Conservation (phyloP, 345 rosid genomes). For the Salix koriyanagi region DNA sequence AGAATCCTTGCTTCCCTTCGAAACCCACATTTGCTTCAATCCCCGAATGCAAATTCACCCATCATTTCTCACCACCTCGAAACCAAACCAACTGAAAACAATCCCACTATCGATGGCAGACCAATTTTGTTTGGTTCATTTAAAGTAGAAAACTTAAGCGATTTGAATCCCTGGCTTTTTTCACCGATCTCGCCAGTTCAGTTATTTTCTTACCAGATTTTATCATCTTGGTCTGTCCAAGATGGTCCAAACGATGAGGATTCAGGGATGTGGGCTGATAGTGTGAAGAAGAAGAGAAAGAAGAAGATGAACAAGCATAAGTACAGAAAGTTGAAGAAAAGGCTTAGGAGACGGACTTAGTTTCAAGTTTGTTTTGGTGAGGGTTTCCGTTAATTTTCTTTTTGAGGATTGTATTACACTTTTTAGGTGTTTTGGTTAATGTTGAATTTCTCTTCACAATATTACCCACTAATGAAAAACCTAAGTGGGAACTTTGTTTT, state of each 20-base stretch:
- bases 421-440: no score
- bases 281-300: conserved; percentile 98
- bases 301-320: conserved; percentile 97
- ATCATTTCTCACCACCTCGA: neutral
- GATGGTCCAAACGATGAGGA: conserved; percentile 16
- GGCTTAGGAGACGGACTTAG: conserved; percentile 55
- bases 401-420: no score
- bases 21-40: neutral
- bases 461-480: no score
- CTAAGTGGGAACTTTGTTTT: no score
- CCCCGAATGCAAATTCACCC: neutral
- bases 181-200: conserved; percentile 46
- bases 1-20: conserved; percentile 11
- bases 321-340: conserved; percentile 40
- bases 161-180: conserved; percentile 3
- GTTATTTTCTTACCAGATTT: conserved; percentile 20
- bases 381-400: no score
- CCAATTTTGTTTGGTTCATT: conserved; percentile 1
- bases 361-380: no score
- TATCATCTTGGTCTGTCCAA: conserved; percentile 22
- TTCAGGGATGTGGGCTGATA: conserved; percentile 58
- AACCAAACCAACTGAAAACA: neutral
- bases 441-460: no score
- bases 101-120: neutral
- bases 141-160: conserved; percentile 6